Conservation (phyloP, 1,284 basidiomycete genomes). For the Meira nashicola region DNA sequence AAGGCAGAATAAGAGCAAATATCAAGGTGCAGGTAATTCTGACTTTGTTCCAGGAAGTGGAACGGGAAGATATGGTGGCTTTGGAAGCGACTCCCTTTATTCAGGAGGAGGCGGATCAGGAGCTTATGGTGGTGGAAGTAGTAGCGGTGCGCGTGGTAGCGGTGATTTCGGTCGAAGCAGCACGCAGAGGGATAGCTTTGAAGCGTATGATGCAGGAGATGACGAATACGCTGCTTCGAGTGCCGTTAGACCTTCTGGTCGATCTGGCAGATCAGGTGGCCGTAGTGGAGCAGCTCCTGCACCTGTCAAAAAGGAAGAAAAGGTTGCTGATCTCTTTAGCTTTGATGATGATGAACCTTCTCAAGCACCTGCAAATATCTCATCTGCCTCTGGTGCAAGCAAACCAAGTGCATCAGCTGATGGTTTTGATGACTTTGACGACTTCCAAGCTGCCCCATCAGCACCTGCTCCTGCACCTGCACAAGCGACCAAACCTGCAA, state of each 20-base stretch:
- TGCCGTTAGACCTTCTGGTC: conserved; percentile 17
- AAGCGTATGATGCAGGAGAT: conserved; percentile 96
- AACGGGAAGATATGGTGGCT: conserved; percentile 70
- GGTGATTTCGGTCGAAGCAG: conserved; percentile 60
- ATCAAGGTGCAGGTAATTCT: conserved; percentile 78
- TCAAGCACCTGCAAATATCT: conserved; percentile 34
- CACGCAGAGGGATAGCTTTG: conserved; percentile 59
- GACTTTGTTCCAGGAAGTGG: conserved; percentile 62
- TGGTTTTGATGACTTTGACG: conserved; percentile 43
- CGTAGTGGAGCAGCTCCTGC: conserved; percentile 18
- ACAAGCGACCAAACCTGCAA: conserved; percentile 33
- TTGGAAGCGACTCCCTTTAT: conserved; percentile 66
- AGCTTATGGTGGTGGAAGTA: conserved; percentile 20
- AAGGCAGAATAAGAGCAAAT: conserved; percentile 86
- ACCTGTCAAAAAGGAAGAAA: conserved; percentile 37
- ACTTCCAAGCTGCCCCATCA: conserved; percentile 73
- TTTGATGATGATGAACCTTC: conserved; percentile 67
- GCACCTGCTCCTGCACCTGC: conserved; percentile 45
- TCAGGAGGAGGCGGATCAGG: conserved; percentile 36
- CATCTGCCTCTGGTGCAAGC: conserved; percentile 5
- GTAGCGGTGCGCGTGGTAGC: conserved; percentile 56
- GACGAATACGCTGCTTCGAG: conserved; percentile 62
- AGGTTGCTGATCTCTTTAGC: conserved; percentile 66
- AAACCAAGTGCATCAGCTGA: conserved; percentile 5
- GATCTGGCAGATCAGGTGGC: conserved; percentile 7